phyloP scores from a whole-genome alignment of 257 asterid species.

The Salvia splendens region DNA sequence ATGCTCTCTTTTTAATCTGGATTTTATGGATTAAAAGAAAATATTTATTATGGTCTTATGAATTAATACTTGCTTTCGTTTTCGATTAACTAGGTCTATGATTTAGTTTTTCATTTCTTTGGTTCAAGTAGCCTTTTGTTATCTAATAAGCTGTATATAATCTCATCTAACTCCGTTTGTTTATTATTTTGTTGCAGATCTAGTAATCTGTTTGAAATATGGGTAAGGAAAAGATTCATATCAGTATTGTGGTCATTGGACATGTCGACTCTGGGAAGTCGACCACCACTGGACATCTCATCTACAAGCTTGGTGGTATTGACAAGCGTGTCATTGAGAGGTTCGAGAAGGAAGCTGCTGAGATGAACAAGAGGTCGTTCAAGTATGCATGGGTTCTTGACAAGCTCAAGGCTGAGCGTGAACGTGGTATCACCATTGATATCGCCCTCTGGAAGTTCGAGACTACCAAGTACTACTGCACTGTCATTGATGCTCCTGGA shows the following conservation, averaged over 20 bases:
- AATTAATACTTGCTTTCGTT: no score
- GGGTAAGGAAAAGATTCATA: constrained; percentile 54
- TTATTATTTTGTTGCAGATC: not conserved
- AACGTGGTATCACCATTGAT: constrained; percentile 84
- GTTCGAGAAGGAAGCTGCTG: constrained; percentile 79
- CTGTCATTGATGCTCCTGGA: constrained; percentile 88
- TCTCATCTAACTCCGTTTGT: not conserved
- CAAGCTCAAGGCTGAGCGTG: constrained; percentile 91
- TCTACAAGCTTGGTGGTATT: constrained; percentile 57
- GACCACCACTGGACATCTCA: constrained; percentile 55
- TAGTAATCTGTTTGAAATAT: no score
- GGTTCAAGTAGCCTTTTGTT: no score
- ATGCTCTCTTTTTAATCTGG: no score
- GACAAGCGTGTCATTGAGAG: constrained; percentile 67
- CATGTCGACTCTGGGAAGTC: constrained; percentile 62
- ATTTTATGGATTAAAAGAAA: no score
- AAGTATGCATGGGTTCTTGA: constrained; percentile 87
- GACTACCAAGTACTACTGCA: constrained; percentile 87
- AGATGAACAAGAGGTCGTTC: constrained; percentile 80
- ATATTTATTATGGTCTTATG: no score
- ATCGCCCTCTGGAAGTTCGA: constrained; percentile 88
- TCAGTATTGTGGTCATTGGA: constrained; percentile 55
- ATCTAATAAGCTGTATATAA: not conserved
- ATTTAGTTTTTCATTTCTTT: no score
- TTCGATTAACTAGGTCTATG: no score